A percentile compares a stretch with the other conserved stretches of the same genome.
Evolutionary conservation across 2,329 filamentous ascomycete species (phyloP).

Genomic region (Drechslerella dactyloides): DNA sequence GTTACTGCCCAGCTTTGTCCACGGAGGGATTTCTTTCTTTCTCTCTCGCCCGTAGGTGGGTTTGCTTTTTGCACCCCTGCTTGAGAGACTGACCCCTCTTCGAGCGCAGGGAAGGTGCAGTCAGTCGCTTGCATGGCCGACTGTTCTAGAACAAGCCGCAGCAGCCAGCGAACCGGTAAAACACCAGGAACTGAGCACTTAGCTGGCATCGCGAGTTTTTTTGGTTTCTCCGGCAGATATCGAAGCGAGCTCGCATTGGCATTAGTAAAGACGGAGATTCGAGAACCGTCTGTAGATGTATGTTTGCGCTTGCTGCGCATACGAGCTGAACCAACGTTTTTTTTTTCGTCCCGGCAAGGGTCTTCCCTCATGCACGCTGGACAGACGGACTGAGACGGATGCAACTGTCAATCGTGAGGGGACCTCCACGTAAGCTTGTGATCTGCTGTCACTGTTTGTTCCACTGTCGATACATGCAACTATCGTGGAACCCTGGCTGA

Average conservation of each 20-base stretch:
- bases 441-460: conserved; percentile 1
- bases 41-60: background rate
- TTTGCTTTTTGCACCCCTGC: conserved; percentile 2
- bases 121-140: conserved; percentile 27
- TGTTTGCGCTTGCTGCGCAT: conserved; percentile 16
- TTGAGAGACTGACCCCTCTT: background rate
- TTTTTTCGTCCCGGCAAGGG: conserved; percentile 10
- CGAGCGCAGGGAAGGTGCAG: conserved; percentile 5
- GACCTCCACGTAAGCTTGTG: background rate
- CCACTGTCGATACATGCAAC: background rate
- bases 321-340: too few relatives aligned
- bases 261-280: conserved; percentile 15
- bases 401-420: conserved; percentile 32
- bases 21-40: conserved; percentile 34
- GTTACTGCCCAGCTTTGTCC: conserved; percentile 18
- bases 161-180: background rate
- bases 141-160: conserved; percentile 45
- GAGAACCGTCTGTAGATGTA: conserved; percentile 30
- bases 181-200: conserved; percentile 19
- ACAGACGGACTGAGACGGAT: conserved; percentile 17
- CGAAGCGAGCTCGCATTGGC: conserved; percentile 16
- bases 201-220: conserved; percentile 26
- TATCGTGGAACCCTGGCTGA: background rate
- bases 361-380: conserved; percentile 16
- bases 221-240: background rate